phyloP scores from a whole-genome alignment of 805 yeast genomes.

The Sugiyamaella boreocaroliniensis region DNA sequence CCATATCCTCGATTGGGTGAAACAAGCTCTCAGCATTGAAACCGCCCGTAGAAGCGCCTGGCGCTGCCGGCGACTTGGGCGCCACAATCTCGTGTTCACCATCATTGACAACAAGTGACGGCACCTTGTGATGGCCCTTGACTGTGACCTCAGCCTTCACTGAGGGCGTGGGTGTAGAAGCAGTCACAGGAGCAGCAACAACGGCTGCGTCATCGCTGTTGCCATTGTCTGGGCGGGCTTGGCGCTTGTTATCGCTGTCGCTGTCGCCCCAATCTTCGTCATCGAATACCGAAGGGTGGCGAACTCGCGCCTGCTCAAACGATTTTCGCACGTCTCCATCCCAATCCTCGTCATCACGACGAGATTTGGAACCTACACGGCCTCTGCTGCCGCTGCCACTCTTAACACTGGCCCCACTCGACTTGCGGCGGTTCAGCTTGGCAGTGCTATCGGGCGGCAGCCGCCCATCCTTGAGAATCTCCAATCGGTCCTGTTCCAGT shows the following conservation, averaged over 20 bases:
- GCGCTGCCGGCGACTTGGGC: neutral
- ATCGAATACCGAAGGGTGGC: constrained; percentile 6
- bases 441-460: neutral
- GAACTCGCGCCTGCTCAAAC: neutral
- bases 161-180: no score
- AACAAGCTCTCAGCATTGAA: constrained; percentile 7
- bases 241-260: constrained; percentile 1
- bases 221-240: no score
- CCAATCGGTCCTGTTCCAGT: constrained; percentile 23
- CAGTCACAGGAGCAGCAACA: no score
- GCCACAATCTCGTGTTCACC: constrained; percentile 2
- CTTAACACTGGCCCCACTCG: neutral
- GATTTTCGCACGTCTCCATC: neutral
- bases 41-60: neutral
- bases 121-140: neutral
- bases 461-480: constrained; percentile 12
- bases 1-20: constrained; percentile 2
- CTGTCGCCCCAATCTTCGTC: constrained; percentile 5
- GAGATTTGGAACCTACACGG: neutral
- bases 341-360: neutral
- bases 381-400: neutral
- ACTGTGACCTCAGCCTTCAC: no score
- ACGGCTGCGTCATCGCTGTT: no score
- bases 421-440: neutral
- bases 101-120: constrained; percentile 4